Conservation (phyloP, 306 rosid genomes). For the Acmispon strigosus region DNA sequence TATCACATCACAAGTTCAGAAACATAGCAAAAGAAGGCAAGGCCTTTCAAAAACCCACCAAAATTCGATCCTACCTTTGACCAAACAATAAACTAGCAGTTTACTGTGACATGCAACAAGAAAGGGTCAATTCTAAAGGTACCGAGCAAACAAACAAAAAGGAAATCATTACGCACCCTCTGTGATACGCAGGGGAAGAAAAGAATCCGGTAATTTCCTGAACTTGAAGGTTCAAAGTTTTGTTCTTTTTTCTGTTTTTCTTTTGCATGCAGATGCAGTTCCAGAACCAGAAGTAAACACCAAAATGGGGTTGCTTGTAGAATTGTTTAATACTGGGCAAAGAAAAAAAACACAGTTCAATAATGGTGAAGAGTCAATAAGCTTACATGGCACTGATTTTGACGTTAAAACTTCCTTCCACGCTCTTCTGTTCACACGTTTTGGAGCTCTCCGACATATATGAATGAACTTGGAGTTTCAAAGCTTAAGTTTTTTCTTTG, state of each 20-base stretch:
- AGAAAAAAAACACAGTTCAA: too few species aligned
- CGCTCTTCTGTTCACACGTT: neutral
- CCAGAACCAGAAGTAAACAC: neutral
- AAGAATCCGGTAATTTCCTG: neutral
- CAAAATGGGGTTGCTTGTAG: neutral
- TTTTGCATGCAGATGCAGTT: constrained; percentile 27
- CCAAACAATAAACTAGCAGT: constrained; percentile 4
- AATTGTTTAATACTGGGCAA: neutral
- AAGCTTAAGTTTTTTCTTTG: neutral
- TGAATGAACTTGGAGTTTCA: neutral
- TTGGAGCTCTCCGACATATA: neutral
- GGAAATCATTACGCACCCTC: neutral
- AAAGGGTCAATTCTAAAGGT: constrained; percentile 14
- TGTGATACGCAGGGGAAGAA: neutral
- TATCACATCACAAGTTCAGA: too few species aligned
- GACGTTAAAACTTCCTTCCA: neutral
- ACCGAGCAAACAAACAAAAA: neutral
- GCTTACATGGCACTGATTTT: neutral
- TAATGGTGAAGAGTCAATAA: neutral
- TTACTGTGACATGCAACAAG: constrained; percentile 1
- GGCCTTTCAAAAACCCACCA: constrained; percentile 10
- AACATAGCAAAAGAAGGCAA: too few species aligned
- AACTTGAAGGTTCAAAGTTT: neutral
- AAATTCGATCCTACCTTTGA: neutral
- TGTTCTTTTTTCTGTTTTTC: neutral